phyloP scores from a whole-genome alignment of 306 rosid species.

The Quercus glauca region DNA sequence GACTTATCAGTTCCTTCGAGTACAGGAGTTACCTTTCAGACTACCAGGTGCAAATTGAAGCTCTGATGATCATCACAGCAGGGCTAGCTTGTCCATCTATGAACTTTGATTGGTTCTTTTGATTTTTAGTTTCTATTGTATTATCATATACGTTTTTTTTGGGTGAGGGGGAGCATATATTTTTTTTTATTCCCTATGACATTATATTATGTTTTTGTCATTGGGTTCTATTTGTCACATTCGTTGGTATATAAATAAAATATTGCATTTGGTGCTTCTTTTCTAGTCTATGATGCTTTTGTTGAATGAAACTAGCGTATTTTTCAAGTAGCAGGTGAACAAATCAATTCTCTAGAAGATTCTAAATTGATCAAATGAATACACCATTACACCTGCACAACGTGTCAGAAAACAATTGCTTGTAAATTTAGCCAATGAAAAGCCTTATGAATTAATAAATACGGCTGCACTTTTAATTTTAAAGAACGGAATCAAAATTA shows the following conservation, averaged over 20 bases:
- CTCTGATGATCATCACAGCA: constrained; percentile 27
- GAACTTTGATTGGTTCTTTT: neutral
- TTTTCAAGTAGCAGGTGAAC: neutral
- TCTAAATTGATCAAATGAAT: too few species aligned
- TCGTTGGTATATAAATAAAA: neutral
- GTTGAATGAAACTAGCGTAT: neutral
- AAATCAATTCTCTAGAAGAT: neutral
- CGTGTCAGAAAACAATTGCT: neutral
- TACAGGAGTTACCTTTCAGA: constrained; percentile 28
- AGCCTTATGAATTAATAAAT: neutral
- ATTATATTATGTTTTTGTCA: neutral
- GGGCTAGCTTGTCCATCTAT: neutral
- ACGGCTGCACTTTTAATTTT: neutral
- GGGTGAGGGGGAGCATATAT: too few species aligned
- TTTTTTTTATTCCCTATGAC: neutral
- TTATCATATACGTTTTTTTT: neutral
- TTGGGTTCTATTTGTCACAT: neutral
- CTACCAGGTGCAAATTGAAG: constrained; percentile 52
- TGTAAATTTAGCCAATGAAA: neutral
- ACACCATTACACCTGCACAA: neutral
- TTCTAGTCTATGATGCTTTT: neutral
- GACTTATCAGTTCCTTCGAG: constrained; percentile 52
- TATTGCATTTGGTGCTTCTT: neutral
- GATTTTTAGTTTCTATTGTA: neutral
- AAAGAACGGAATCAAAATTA: neutral